These are phyloP conservation scores for Phylloporus scabripes DNA, from an alignment of 768 basidiomycete species.

Conservation along the genomic window DNA sequence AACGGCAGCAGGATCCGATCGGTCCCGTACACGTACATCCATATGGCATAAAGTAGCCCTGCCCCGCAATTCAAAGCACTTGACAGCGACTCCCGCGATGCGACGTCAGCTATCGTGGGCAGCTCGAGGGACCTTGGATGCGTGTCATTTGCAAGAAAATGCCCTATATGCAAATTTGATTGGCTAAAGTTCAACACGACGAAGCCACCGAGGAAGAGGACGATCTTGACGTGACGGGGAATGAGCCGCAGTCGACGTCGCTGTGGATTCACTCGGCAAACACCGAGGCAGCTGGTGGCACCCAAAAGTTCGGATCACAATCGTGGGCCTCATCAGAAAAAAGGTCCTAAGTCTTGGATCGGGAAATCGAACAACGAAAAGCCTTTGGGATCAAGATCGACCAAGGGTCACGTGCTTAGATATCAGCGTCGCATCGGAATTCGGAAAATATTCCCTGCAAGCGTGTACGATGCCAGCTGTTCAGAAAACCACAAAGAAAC, in stretches of 20 bases:
- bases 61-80: background rate
- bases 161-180: slow-evolving; percentile 7
- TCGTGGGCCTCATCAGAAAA: too few relatives aligned
- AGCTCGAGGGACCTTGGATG: background rate
- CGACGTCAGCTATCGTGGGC: background rate
- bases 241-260: slow-evolving; percentile 6
- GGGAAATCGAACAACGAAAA: too few relatives aligned
- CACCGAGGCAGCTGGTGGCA: background rate
- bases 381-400: too few relatives aligned
- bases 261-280: slow-evolving; percentile 10
- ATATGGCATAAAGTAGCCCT: too few relatives aligned
- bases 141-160: background rate
- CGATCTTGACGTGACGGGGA: slow-evolving; percentile 21
- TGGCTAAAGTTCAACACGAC: background rate
- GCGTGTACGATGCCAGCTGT: slow-evolving; percentile 34
- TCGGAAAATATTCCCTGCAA: background rate
- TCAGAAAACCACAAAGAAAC: slow-evolving; percentile 45
- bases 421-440: background rate
- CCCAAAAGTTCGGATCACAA: too few relatives aligned
- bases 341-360: too few relatives aligned
- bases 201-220: slow-evolving; percentile 21
- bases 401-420: slow-evolving; percentile 19
- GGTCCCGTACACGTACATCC: background rate
- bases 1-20: slow-evolving; percentile 7
- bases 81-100: background rate